Base-by-base conservation (phyloP, 2,329 filamentous ascomycete species). In the Coniochaeta sp. region DNA sequence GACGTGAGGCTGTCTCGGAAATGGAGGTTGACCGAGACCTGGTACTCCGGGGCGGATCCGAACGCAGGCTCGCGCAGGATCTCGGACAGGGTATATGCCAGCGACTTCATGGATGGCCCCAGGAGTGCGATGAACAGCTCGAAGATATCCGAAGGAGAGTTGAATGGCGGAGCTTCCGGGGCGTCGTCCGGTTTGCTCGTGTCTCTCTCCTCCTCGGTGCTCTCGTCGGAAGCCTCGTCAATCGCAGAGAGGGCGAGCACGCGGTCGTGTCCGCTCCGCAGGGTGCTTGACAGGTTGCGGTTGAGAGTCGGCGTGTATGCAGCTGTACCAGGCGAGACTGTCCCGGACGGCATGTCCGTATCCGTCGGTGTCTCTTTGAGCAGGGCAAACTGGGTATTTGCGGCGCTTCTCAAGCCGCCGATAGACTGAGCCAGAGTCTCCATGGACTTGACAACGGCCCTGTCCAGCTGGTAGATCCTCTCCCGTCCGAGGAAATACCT, bases 31-130 rank as follows among this genome's bases (percentile, higher is more conserved):
- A 95, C 82, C 1, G 80, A 82, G 61, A 98, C 89, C 38, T 84
- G 79, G 62, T 87, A 86, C 31, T 87, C 80, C 0, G 89, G 85
- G 1, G 83, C 81, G 14, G 84, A 77, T 6, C 86, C 86, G 73
- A 96, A 98, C 0, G 93, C 91, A 1, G 96, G 82, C 63, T 96
- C 92, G 59, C 91, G 88, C 8, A 99, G 83, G 11, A 96, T 92
- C 70, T 96, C 89, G 12, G 91, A 91, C 43, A 99, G 75, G 0
- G 95, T 98, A 67, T 89, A 95, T 2, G 91, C 91, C n/a, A 99
- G 77, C 0, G 93, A 97, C 73, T 96, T 96, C 87, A 97, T 96
- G 0, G 93, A 95, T 1, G 95, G 95, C 0, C 95, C 95, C 24
- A 99, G 79, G 65, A 95, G 86, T 22, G 83, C 80, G 62, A 99